Conservation (phyloP, 495 filamentous ascomycete genomes). For the Aspergillus avenaceus region DNA sequence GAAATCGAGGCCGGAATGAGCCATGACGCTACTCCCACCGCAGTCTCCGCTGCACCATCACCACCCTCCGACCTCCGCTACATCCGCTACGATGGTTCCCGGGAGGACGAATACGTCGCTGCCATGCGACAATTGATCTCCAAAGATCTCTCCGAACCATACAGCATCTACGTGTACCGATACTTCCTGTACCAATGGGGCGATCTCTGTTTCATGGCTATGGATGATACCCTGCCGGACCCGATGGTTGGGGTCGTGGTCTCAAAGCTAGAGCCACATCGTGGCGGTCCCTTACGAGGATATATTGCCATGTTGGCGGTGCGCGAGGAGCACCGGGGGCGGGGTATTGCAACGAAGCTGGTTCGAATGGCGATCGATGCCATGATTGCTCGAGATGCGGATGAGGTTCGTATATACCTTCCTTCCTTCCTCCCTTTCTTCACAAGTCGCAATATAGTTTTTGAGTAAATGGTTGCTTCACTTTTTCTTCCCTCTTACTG, state of each 20-base stretch:
- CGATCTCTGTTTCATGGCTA: constrained; percentile 87
- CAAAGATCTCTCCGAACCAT: constrained; percentile 95
- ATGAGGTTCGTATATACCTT: constrained; percentile 58
- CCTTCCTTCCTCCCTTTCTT: constrained; percentile 4
- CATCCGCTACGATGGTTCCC: constrained; percentile 72
- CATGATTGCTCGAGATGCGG: constrained; percentile 79
- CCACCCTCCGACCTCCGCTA: constrained; percentile 58
- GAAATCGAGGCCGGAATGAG: constrained; percentile 23
- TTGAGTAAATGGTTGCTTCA: no score
- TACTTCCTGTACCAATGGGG: constrained; percentile 99
- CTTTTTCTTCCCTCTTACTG: constrained; percentile 9
- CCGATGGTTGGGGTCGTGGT: constrained; percentile 85
- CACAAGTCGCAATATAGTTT: no score
- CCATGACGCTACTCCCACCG: constrained; percentile 18
- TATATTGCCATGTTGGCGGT: constrained; percentile 99
- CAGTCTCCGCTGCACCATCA: constrained; percentile 1
- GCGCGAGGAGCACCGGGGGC: constrained; percentile 68
- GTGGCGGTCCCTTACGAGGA: constrained; percentile 74
- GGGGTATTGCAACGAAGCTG: constrained; percentile 86
- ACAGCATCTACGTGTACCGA: constrained; percentile 98
- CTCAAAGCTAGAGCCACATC: constrained; percentile 88
- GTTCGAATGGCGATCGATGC: constrained; percentile 89
- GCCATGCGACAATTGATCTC: constrained; percentile 91
- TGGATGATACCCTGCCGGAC: constrained; percentile 45
- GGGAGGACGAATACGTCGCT: constrained; percentile 78